Base-by-base conservation (phyloP, 1,139 yeast genomes). In the Saccharomycopsis crataegensis region DNA sequence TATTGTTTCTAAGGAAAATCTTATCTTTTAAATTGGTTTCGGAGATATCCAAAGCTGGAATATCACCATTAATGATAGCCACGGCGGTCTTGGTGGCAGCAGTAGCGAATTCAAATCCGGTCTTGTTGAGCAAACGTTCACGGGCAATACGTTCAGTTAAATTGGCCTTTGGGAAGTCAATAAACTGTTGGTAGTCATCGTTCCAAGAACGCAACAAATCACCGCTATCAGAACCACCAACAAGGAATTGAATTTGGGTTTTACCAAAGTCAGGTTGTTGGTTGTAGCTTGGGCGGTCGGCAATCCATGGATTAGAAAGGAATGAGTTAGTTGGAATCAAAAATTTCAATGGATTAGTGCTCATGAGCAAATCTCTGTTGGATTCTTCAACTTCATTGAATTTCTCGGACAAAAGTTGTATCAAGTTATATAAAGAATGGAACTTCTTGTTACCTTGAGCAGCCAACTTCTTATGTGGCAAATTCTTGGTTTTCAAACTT, bases 11-110 rank as follows among this genome's bases (percentile, higher is more conserved):
- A 61, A 90, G 75, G 71, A 70, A 93, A 51, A 93, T 85, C 58
- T 76, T 80, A 59, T 81, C 82, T 36, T 79, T 75, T 9, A 70
- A 70, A 9, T 75, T 72, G 12, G 75, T 71, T 59, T 87, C 96
- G 54, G 72, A 74, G 11, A 96, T 91, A 67, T 91, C 88, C 76
- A 90, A 76, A n/a, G 99, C 83, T 3, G 77, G 64, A 51, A 89
- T 66, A 60, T 86, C 86, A 40, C 94, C 96, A 59, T 80, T 78
- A 53, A 86, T 76, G 52, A 91, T 81, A 47, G 83, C 77, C 59
- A 86, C 74, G 6, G 97, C 96, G 48, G 96, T 94, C 61, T 79
- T 79, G 40, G 85, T 78, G 28, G 98, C 94, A 37, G 80, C 78
- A 32, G 76, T 74, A 34, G 90, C 80, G 71, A 93, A 93, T 50